Percentiles rank a stretch among this genome's conserved stretches.
Evolutionary conservation across 805 yeast species (phyloP).

Genomic region (Candida glaebosa): DNA sequence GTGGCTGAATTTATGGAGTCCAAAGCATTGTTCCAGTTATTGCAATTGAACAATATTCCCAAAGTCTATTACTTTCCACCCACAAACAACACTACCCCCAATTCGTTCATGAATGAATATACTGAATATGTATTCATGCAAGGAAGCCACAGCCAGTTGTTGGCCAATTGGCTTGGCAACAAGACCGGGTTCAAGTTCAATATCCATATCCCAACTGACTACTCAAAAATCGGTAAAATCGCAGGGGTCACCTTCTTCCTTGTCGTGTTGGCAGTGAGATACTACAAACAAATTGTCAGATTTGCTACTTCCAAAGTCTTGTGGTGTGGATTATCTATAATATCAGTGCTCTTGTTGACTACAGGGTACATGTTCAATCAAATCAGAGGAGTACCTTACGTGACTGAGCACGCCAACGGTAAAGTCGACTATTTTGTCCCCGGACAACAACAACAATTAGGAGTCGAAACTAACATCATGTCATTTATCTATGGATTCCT

Average conservation of each 20-base stretch:
- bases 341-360: slow-evolving; percentile 64
- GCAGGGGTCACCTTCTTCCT: slow-evolving; percentile 14
- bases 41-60: slow-evolving; percentile 73
- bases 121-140: slow-evolving; percentile 45
- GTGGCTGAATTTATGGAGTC: slow-evolving; percentile 67
- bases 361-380: slow-evolving; percentile 93
- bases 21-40: slow-evolving; percentile 47
- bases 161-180: slow-evolving; percentile 30
- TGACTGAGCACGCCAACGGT: slow-evolving; percentile 43
- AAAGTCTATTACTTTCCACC: slow-evolving; percentile 63
- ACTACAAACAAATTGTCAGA: slow-evolving; percentile 29
- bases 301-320: slow-evolving; percentile 50
- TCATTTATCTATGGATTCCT: slow-evolving; percentile 69
- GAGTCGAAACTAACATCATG: slow-evolving; percentile 85
- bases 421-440: slow-evolving; percentile 34
- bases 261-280: slow-evolving; percentile 20
- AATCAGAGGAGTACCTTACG: slow-evolving; percentile 71
- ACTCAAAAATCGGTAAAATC: slow-evolving; percentile 32
- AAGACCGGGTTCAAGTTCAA: slow-evolving; percentile 33
- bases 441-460: slow-evolving; percentile 76
- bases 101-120: slow-evolving; percentile 23
- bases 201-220: slow-evolving; percentile 42
- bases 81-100: slow-evolving; percentile 30
- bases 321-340: slow-evolving; percentile 72
- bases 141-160: slow-evolving; percentile 41